Conservation (phyloP, 495 filamentous ascomycete genomes). For the Neurospora africana region DNA sequence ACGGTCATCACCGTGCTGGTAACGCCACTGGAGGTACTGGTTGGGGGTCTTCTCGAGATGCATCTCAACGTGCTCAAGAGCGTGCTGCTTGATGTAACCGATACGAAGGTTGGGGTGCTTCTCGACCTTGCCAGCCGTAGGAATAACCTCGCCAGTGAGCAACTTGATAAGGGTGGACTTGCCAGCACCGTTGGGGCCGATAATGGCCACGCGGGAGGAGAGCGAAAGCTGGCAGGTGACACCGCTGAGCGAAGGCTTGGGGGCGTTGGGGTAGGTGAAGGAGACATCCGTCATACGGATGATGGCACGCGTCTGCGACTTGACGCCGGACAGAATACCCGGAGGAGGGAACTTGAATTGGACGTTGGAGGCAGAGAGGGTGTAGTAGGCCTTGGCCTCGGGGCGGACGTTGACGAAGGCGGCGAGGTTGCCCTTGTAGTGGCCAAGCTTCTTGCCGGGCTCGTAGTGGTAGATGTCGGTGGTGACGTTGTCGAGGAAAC, state of each 20-base stretch:
- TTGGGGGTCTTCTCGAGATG: slow-evolving; percentile 98
- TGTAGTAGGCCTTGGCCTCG: slow-evolving; percentile 99
- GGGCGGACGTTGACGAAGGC: slow-evolving; percentile 85
- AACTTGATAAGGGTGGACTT: slow-evolving; percentile 98
- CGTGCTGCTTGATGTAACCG: slow-evolving; percentile 99
- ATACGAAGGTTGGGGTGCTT: slow-evolving; percentile 99
- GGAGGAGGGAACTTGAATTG: slow-evolving; percentile 98
- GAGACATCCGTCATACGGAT: slow-evolving; percentile 87
- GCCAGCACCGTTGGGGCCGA: slow-evolving; percentile 94
- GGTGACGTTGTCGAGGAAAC: slow-evolving; percentile 92
- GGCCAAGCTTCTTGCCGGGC: slow-evolving; percentile 81
- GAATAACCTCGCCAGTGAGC: slow-evolving; percentile 89
- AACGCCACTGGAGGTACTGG: slow-evolving; percentile 98
- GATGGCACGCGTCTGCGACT: slow-evolving; percentile 85
- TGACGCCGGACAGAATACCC: slow-evolving; percentile 88
- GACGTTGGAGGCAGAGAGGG: slow-evolving; percentile 75
- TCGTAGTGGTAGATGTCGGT: slow-evolving; percentile 99
- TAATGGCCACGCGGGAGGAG: slow-evolving; percentile 89
- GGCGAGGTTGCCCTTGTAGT: slow-evolving; percentile 89
- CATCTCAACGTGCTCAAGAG: slow-evolving; percentile 98
- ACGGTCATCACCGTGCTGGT: slow-evolving; percentile 90
- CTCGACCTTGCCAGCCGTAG: slow-evolving; percentile 79
- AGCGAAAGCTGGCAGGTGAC: slow-evolving; percentile 79
- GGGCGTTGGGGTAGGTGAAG: slow-evolving; percentile 78
- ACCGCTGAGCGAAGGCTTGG: slow-evolving; percentile 77